Evolutionary conservation across 371 early-diverging fungal species (phyloP).

Genomic region (Lichtheimia ornata): DNA sequence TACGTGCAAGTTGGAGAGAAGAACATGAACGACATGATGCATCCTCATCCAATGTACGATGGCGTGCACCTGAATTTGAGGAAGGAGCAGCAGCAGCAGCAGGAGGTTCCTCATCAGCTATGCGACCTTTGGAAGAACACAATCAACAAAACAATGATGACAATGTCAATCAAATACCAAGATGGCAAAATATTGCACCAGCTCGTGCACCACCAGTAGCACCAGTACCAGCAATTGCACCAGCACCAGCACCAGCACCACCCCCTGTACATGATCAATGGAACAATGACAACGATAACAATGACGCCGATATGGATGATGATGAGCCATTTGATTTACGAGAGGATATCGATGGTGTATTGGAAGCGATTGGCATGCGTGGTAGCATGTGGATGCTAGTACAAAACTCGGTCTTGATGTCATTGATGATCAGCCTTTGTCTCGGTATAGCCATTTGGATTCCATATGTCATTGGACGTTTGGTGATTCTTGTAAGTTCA

Average conservation of each 20-base stretch:
- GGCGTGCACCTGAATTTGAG: conserved; percentile 18
- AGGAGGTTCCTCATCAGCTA: no score
- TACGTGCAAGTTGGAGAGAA: conserved; percentile 15
- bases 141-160: not conserved
- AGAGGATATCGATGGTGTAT: conserved; percentile 79
- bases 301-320: conserved; percentile 29
- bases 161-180: not conserved
- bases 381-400: conserved; percentile 76
- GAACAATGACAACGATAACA: conserved; percentile 22
- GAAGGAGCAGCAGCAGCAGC: no score
- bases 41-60: conserved; percentile 14
- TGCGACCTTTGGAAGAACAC: not conserved
- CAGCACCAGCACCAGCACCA: conserved; percentile 4
- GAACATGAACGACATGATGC: conserved; percentile 12
- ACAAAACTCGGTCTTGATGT: conserved; percentile 81
- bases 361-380: conserved; percentile 88
- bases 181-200: not conserved
- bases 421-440: conserved; percentile 70
- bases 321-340: conserved; percentile 56
- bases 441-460: conserved; percentile 74
- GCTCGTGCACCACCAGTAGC: conserved; percentile 1
- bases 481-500: conserved; percentile 45
- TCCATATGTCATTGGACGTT: conserved; percentile 73
- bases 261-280: conserved; percentile 12
- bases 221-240: not conserved